These are phyloP conservation scores for Dendrobium catenatum DNA, from an alignment of 106 monocot genomes.

Conservation along the genomic window DNA sequence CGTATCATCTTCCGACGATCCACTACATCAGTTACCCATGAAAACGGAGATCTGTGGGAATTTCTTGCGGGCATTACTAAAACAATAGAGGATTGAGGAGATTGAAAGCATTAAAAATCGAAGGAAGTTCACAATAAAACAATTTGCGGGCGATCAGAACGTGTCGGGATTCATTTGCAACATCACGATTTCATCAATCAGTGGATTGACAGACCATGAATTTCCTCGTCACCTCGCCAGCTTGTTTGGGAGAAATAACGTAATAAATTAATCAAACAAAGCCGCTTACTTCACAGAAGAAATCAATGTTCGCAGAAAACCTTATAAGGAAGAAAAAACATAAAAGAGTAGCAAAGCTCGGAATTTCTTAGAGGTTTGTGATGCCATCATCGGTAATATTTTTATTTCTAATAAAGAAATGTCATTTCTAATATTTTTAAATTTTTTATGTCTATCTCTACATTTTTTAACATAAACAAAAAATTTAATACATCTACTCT, in stretches of 20 bases:
- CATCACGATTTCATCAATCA: not conserved
- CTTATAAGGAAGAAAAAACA: not conserved
- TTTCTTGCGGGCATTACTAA: too few species aligned
- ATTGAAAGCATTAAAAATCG: too few species aligned
- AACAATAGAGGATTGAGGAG: too few species aligned
- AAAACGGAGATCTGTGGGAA: too few species aligned
- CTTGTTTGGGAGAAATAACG: not conserved
- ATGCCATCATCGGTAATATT: conserved; percentile 7
- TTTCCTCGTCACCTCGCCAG: conserved; percentile 1
- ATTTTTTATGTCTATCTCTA: too few species aligned
- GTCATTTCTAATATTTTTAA: too few species aligned
- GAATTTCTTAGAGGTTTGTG: conserved; percentile 15
- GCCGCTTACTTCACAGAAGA: not conserved
- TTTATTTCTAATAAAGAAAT: too few species aligned
- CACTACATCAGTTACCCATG: too few species aligned
- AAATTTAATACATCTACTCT: too few species aligned
- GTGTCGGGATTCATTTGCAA: not conserved
- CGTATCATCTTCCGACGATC: too few species aligned
- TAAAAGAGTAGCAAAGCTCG: not conserved
- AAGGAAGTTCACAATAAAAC: not conserved
- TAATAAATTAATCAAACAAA: not conserved
- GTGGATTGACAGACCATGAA: conserved; percentile 11
- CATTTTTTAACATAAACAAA: too few species aligned
- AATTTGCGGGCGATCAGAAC: not conserved
- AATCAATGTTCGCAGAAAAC: not conserved